These are phyloP conservation scores for Pseudogymnoascus sp. DNA, from an alignment of 2,329 filamentous ascomycete species.

Conservation along the genomic window DNA sequence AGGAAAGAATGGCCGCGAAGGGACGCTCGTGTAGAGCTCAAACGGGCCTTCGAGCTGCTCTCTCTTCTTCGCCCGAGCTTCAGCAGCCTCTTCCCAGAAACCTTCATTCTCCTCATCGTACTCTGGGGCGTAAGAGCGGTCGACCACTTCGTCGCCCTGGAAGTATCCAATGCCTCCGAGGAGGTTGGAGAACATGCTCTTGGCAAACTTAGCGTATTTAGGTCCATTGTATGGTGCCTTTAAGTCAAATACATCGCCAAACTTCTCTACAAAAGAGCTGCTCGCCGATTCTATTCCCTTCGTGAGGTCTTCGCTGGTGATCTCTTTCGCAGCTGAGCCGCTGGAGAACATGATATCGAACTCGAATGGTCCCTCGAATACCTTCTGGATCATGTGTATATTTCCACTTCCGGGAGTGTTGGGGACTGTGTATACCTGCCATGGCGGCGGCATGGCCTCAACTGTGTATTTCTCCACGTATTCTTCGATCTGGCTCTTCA, in stretches of 20 bases:
- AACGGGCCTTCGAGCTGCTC: slow-evolving; percentile 71
- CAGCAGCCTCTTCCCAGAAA: slow-evolving; percentile 88
- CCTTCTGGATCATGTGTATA: slow-evolving; percentile 80
- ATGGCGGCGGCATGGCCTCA: slow-evolving; percentile 68
- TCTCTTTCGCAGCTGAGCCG: slow-evolving; percentile 49
- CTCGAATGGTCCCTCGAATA: slow-evolving; percentile 82
- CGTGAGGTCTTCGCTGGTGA: slow-evolving; percentile 56
- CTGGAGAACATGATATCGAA: slow-evolving; percentile 92
- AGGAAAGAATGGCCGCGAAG: slow-evolving; percentile 92
- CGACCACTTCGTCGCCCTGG: slow-evolving; percentile 77
- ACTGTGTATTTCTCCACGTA: slow-evolving; percentile 50
- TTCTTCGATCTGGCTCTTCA: slow-evolving; percentile 57
- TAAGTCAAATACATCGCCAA: slow-evolving; percentile 62
- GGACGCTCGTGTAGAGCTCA: slow-evolving; percentile 84
- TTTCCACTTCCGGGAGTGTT: slow-evolving; percentile 67
- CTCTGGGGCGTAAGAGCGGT: slow-evolving; percentile 82
- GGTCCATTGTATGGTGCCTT: slow-evolving; percentile 66
- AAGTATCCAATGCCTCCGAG: slow-evolving; percentile 95
- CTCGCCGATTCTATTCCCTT: slow-evolving; percentile 59
- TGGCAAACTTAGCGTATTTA: slow-evolving; percentile 71
- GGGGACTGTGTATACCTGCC: slow-evolving; percentile 72
- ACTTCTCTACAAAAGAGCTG: slow-evolving; percentile 64
- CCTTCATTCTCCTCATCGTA: slow-evolving; percentile 94
- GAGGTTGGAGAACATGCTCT: slow-evolving; percentile 89
- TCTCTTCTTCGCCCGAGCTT: slow-evolving; percentile 60